These are phyloP conservation scores for Globisporangium rhizosaccharum DNA, from an alignment of 352 stramenopile species.

Conservation along the genomic window DNA sequence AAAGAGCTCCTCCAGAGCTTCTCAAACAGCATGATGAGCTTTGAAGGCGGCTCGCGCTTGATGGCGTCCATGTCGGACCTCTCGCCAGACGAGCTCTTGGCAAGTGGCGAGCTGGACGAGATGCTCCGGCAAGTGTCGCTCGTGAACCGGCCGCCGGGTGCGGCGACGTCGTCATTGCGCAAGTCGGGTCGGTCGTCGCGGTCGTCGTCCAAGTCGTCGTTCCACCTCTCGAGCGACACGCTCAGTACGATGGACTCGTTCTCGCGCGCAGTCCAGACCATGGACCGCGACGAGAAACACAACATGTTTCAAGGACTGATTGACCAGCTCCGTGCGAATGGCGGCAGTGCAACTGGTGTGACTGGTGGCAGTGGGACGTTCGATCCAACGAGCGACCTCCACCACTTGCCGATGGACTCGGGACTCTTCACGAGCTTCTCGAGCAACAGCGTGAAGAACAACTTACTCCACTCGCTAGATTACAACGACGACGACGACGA, in stretches of 20 bases:
- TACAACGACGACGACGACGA: slow-evolving; percentile 21
- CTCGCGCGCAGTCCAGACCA: slow-evolving; percentile 43
- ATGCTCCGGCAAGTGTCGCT: slow-evolving; percentile 72
- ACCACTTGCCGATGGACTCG: slow-evolving; percentile 33
- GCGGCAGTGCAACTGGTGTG: slow-evolving; percentile 6
- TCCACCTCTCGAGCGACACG: slow-evolving; percentile 17
- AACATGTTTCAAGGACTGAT: slow-evolving; percentile 68
- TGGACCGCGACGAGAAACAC: slow-evolving; percentile 46
- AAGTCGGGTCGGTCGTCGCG: slow-evolving; percentile 48
- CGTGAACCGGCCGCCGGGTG: slow-evolving; percentile 29
- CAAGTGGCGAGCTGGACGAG: slow-evolving; percentile 74
- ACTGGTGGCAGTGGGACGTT: slow-evolving; percentile 16
- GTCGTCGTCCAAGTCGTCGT: slow-evolving; percentile 12
- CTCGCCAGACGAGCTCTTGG: slow-evolving; percentile 69
- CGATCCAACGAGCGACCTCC: background rate
- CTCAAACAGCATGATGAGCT: slow-evolving; percentile 35
- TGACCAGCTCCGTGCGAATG: slow-evolving; percentile 24
- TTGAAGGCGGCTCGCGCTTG: slow-evolving; percentile 24
- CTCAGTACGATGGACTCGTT: slow-evolving; percentile 28
- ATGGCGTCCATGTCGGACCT: slow-evolving; percentile 65
- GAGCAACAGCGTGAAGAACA: slow-evolving; percentile 22
- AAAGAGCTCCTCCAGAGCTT: slow-evolving; percentile 49
- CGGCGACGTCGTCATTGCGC: slow-evolving; percentile 26
- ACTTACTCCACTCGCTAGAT: slow-evolving; percentile 37
- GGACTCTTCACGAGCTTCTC: slow-evolving; percentile 31